Percentiles rank a stretch among this genome's conserved stretches.
These are phyloP conservation scores for Brassica carinata DNA, from an alignment of 345 rosid genomes.

Conservation along the genomic window DNA sequence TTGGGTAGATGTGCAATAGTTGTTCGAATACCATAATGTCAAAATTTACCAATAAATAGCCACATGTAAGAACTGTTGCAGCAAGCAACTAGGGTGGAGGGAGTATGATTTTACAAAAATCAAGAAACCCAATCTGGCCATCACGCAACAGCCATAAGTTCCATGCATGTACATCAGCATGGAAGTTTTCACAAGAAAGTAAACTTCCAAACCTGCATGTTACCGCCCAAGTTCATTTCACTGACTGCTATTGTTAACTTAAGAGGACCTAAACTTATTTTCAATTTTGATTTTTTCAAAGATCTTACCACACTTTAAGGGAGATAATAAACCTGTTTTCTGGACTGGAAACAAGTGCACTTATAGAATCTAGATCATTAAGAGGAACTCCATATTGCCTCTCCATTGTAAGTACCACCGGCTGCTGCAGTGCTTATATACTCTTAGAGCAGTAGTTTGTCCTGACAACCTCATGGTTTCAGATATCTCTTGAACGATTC, in stretches of 20 bases:
- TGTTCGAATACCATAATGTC: no score
- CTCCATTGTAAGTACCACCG: constrained; percentile 86
- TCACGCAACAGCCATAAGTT: constrained; percentile 91
- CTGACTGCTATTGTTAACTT: background rate
- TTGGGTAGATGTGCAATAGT: no score
- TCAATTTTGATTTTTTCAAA: constrained; percentile 10
- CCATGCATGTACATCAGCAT: constrained; percentile 99
- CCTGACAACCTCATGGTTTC: constrained; percentile 82
- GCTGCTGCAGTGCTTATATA: constrained; percentile 84
- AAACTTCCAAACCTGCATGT: constrained; percentile 90
- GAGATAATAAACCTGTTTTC: constrained; percentile 92
- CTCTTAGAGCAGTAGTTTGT: constrained; percentile 93
- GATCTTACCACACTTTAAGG: constrained; percentile 85
- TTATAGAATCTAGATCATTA: constrained; percentile 89
- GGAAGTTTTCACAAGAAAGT: constrained; percentile 93
- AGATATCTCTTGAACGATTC: constrained; percentile 82
- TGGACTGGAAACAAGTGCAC: constrained; percentile 84
- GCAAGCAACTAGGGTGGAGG: constrained; percentile 11
- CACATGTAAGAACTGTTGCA: constrained; percentile 19
- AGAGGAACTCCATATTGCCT: constrained; percentile 98
- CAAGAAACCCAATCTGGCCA: constrained; percentile 98
- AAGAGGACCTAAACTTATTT: background rate
- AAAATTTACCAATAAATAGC: background rate
- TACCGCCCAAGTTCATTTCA: constrained; percentile 3
- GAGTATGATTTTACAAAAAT: constrained; percentile 64